Conservation (phyloP, 192 early-diverging fungal species). For the Entomortierella chlamydospora region DNA sequence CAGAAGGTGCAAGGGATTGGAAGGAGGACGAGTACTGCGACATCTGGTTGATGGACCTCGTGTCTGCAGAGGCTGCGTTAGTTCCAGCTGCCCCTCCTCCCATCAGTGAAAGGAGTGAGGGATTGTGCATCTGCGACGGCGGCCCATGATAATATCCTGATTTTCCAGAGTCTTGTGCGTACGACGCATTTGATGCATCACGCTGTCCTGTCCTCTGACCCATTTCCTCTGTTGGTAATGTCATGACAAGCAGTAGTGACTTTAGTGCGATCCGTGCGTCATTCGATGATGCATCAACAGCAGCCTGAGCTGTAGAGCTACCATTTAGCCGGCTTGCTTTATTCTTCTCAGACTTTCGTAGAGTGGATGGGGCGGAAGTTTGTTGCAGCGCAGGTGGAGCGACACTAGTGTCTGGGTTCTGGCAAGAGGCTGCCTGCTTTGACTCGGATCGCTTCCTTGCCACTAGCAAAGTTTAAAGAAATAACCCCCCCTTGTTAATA, state of each 20-base stretch:
- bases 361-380: background rate
- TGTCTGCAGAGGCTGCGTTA: background rate
- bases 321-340: background rate
- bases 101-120: constrained; percentile 10
- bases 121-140: constrained; percentile 10
- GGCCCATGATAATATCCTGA: constrained; percentile 1
- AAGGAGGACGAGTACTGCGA: constrained; percentile 11
- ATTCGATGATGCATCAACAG: background rate
- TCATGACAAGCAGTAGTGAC: constrained; percentile 10
- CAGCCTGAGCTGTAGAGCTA: background rate
- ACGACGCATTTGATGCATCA: background rate
- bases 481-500: too few relatives aligned
- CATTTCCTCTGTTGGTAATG: background rate
- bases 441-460: background rate
- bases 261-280: background rate
- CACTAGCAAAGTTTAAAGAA: background rate
- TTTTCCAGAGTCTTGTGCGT: background rate
- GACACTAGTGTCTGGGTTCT: background rate
- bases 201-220: background rate
- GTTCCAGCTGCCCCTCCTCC: background rate
- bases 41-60: constrained; percentile 4
- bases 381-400: background rate
- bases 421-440: background rate
- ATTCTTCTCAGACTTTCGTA: constrained; percentile 3
- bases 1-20: constrained; percentile 1